phyloP scores from a whole-genome alignment of 768 basidiomycete species.

The Favolaschia claudopus region DNA sequence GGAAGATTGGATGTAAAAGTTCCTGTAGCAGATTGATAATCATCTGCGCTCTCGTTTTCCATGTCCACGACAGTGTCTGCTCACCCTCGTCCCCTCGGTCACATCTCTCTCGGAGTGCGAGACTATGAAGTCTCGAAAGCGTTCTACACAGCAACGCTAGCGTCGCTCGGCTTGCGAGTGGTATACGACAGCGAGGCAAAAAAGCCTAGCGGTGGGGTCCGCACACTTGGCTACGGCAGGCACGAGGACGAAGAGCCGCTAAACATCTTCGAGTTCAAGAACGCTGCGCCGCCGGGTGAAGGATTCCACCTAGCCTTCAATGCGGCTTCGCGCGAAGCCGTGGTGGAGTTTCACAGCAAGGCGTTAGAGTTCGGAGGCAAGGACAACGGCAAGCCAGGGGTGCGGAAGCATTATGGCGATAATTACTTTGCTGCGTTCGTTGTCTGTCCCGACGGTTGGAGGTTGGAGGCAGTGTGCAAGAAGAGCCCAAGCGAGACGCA shows the following conservation, averaged over 20 bases:
- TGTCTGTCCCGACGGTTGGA: constrained; percentile 1
- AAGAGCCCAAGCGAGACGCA: too few species aligned
- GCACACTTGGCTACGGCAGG: neutral
- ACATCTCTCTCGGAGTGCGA: constrained; percentile 9
- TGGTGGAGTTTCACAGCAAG: constrained; percentile 5
- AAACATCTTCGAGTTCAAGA: constrained; percentile 5
- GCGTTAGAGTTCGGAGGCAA: constrained; percentile 4
- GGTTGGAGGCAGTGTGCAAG: neutral
- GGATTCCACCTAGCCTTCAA: constrained; percentile 7
- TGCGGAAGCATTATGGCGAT: constrained; percentile 4
- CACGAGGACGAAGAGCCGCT: neutral
- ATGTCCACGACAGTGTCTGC: too few species aligned
- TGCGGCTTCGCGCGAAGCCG: neutral
- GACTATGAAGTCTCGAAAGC: constrained; percentile 3
- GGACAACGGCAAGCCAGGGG: neutral
- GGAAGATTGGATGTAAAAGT: too few species aligned
- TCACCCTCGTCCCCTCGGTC: neutral
- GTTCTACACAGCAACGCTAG: neutral
- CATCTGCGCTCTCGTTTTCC: neutral
- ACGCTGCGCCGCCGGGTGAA: neutral
- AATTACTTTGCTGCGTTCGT: constrained; percentile 1
- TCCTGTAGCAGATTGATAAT: too few species aligned
- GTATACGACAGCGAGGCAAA: constrained; percentile 3
- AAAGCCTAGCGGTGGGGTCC: neutral
- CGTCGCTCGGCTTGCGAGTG: neutral